Base-by-base conservation (phyloP, 768 basidiomycete genomes). In the Leccinum obscurum region DNA sequence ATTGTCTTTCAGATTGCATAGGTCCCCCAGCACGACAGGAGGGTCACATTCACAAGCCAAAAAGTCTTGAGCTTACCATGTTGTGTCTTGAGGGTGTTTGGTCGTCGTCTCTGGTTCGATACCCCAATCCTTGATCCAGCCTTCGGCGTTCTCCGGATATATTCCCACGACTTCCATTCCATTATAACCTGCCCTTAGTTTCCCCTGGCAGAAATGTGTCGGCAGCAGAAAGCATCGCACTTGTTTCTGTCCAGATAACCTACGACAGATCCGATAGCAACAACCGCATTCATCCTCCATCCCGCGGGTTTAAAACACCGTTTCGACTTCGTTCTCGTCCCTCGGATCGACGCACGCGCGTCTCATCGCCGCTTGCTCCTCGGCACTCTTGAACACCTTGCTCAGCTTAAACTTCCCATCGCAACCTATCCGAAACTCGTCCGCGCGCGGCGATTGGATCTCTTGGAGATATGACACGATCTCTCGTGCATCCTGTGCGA, bases 371-470 rank as follows among this genome's bases (percentile, higher is more conserved):
- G 66, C 77, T 30, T 85, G 75, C 64, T 93, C 87, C 34, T 78
- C 77, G 3, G 66, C 63, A 3, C 78, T 70, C 73, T 84, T 87
- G 77, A 94, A 93, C 26, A 85, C 74, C 7, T 87, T 89, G 20
- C 91, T 86, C 24, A 86, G 71, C 49, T 73, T 73, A 73, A 89
- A 92, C 62, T 72, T 81, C 15, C 59, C 64, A 53, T 83, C 78
- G 58, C 85, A 88, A 6, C 76, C 77, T 44, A 72, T 65, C 32
- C 85, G 77, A 78, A 89, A 91, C 68, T 90, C 89, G 17, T 85
- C 85, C 1, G 72, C 71, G 4, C 87, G 80, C 3, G 77, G 61
- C 0, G 89, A 88, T 59, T 78, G 73, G 50, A 86, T 70, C 3
- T 78, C 72, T 17, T 63, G 64, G 51, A 93, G 70, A 72, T 86